Evolutionary conservation across 768 basidiomycete species (phyloP), one percentile per base, ranked within the genome.

Genomic region (Serpula lacrymans): DNA sequence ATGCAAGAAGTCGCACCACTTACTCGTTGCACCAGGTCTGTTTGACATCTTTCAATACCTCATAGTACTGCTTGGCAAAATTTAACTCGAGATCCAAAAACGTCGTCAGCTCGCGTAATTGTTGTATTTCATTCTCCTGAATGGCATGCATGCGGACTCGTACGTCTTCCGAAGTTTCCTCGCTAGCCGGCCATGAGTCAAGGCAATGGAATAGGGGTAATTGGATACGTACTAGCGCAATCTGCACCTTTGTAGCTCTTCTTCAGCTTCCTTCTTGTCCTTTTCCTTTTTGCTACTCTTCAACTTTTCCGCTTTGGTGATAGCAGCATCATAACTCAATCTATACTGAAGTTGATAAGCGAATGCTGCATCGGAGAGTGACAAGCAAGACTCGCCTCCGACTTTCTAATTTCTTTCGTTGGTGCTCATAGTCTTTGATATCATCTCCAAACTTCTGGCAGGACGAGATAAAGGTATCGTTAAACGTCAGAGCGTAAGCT

Each of bases 371-470:
- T 37, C n/a, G 26, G 29, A 18, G 12, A n/a, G 23, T 28, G 14
- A 11, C n/a, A 17, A 12, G 9, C 12, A 34, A 20, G 12, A 57
- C 70, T 37, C 45, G 87, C 90, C 88, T 74, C 54, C 89, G 70
- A 37, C 84, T 90, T 42, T 95, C 91, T 12, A 94, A 63, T 57
- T 92, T 94, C 75, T 92, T 95, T 46, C 81, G 77, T 45, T 84
- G 72, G 4, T 68, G 56, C 42, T 91, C 84, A 48, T 88, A 94
- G 41, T 92, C 91, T 54, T 83, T 88, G 55, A 95, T 82, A 21
- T 87, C 82, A 7, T 80, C 84, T 12, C 70, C 69, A 37, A 83
- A 82, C 30, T 63, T 70, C 46, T 81, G 72, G 39, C 92, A 68
- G 2, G 86, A 80, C 0, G 71, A 52, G 18, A 93, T 57, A 53